A percentile compares a stretch with the other conserved stretches of the same genome.
phyloP scores from a whole-genome alignment of 441 rosid genomes.

The Eruca vesicaria region DNA sequence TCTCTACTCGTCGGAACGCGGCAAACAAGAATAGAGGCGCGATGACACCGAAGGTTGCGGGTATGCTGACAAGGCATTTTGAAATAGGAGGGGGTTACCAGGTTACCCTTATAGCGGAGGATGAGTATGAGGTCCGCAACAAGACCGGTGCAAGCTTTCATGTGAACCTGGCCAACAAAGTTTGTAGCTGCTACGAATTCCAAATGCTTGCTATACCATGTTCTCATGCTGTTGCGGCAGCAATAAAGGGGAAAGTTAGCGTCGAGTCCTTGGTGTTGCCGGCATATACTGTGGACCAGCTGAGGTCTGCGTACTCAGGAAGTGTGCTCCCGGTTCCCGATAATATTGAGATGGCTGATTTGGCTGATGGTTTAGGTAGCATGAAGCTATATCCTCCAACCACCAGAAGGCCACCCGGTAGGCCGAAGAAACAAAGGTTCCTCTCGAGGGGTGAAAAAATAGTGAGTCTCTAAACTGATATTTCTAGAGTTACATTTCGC shows the following conservation, averaged over 20 bases:
- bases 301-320: neutral
- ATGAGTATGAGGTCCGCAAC: too few species aligned
- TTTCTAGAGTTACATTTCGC: too few species aligned
- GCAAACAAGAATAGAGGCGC: too few species aligned
- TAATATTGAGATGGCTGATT: neutral
- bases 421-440: neutral
- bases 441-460: neutral
- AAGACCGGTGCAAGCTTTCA: neutral
- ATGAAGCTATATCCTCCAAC: neutral
- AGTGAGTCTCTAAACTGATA: neutral
- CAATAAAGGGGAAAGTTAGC: neutral
- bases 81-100: neutral
- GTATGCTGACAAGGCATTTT: neutral
- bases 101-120: neutral
- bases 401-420: neutral
- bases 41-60: too few species aligned
- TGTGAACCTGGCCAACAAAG: neutral
- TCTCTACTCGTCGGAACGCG: too few species aligned
- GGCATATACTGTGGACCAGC: neutral
- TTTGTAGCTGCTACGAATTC: neutral
- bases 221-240: neutral
- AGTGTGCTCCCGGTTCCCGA: neutral
- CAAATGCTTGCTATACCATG: neutral
- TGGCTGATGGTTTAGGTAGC: neutral
- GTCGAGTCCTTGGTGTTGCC: neutral